Base-by-base conservation (phyloP, 495 filamentous ascomycete species). In the Penicillium robsamsonii region DNA sequence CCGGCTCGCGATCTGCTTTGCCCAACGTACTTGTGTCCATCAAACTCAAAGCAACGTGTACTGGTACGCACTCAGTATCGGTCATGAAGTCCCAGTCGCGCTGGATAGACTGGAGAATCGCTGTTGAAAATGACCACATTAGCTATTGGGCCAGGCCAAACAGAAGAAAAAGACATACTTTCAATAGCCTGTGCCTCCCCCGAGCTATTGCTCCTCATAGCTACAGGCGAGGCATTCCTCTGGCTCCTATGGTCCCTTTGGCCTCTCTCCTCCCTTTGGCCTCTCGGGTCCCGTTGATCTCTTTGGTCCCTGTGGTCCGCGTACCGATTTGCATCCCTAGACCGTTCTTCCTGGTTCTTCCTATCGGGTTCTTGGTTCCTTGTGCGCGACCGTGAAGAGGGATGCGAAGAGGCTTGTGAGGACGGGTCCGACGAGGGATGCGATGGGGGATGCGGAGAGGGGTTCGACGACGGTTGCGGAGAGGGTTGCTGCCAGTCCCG, bases 11-110 rank as follows among this genome's bases (percentile, higher is more conserved):
- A 66, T 89, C 84, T 35, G 93, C 92, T 54, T 91, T 85, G 29
- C 94, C 94, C 55, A 99, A 81, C 4, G 92, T 96, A 72, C 91
- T 96, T 31, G 86, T 86, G 70, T 99, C 94, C 77, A 97, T 86
- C 65, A 99, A 73, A 74, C 95, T 90, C 41, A 99, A 77, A 20
- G 95, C 92, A 30, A 96, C 83, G 68, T 97, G 90, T 4, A 97
- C 89, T 18, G 94, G 94, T 41, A 96, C 82, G 68, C 92, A 97
- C 60, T 91, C 85, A 46, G 87, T 85, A 62, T 87, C 81, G 53
- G 85, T 86, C 89, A 99, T 94, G 62, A 92, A 88, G 54, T 87
- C 85, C 93, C 93, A 99, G 64, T 95, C 90, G 46, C 80, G 75
- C 67, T 92, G 85, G 60, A 97, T 96, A 46, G 89, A 78, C 31